A percentile compares a stretch with the other conserved stretches of the same genome.
Evolutionary conservation across 306 rosid species (phyloP).

Genomic region (Sphenostylis stenocarpa): DNA sequence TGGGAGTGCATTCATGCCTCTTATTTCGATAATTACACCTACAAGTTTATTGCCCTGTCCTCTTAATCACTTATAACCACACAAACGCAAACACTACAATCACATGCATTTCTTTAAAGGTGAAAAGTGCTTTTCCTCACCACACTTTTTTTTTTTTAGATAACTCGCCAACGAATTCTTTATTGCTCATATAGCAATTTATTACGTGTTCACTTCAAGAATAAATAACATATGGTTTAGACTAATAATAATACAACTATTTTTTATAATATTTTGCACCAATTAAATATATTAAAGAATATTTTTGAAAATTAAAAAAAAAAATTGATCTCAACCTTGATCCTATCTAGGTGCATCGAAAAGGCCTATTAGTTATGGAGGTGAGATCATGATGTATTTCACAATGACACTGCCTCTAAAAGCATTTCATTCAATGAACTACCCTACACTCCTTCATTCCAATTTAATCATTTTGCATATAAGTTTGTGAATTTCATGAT

Average conservation of each 20-base stretch:
- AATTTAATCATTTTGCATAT: neutral
- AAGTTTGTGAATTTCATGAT: neutral
- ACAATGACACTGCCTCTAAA: slow-evolving; percentile 41
- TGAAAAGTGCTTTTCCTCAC: slow-evolving; percentile 32
- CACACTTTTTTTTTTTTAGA: neutral
- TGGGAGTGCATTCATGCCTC: slow-evolving; percentile 3
- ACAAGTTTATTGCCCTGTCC: neutral
- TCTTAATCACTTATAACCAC: slow-evolving; percentile 18
- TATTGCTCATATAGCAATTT: neutral
- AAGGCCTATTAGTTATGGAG: slow-evolving; percentile 40
- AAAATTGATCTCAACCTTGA: neutral
- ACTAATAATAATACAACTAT: neutral
- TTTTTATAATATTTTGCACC: too few species aligned
- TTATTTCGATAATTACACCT: slow-evolving; percentile 6
- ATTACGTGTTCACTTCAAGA: neutral
- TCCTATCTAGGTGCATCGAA: slow-evolving; percentile 20
- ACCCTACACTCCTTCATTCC: neutral
- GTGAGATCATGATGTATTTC: slow-evolving; percentile 43
- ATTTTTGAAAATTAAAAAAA: neutral
- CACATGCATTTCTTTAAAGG: slow-evolving; percentile 32
- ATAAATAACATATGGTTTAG: neutral
- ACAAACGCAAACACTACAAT: slow-evolving; percentile 8
- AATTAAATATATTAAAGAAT: too few species aligned
- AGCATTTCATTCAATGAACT: slow-evolving; percentile 37
- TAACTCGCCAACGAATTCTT: neutral